These are phyloP conservation scores for Ascochyta rabiei DNA, from an alignment of 2,329 filamentous ascomycete species.

Conservation along the genomic window DNA sequence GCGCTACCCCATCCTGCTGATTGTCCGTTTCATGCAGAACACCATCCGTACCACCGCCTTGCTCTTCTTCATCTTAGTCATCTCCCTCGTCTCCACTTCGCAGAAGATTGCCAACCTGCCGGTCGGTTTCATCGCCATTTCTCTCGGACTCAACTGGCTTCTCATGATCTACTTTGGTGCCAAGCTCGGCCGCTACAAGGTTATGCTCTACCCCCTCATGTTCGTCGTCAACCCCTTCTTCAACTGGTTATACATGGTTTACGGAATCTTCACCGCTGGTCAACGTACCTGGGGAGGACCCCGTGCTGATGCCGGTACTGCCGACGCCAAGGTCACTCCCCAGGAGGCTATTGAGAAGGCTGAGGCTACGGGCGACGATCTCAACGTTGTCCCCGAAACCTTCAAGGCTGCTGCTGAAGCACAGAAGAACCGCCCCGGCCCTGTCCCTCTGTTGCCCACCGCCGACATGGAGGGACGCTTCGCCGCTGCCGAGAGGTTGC, in stretches of 20 bases:
- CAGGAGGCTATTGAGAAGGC: constrained; percentile 85
- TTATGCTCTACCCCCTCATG: constrained; percentile 94
- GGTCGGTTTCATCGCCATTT: constrained; percentile 91
- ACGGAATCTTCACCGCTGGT: constrained; percentile 92
- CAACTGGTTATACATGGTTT: constrained; percentile 98
- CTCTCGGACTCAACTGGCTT: constrained; percentile 88
- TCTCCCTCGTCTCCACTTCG: constrained; percentile 84
- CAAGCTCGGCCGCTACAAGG: constrained; percentile 86
- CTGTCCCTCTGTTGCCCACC: constrained; percentile 73
- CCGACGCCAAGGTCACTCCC: constrained; percentile 75
- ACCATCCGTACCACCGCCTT: constrained; percentile 93
- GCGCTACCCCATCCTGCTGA: constrained; percentile 82
- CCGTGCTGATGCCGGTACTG: constrained; percentile 82
- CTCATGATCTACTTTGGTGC: constrained; percentile 96
- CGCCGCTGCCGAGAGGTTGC: constrained; percentile 69
- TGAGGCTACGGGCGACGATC: constrained; percentile 78
- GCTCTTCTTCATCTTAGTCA: constrained; percentile 90
- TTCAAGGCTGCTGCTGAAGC: constrained; percentile 65
- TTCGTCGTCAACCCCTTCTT: constrained; percentile 95
- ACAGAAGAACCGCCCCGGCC: constrained; percentile 54
- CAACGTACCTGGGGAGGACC: constrained; percentile 96
- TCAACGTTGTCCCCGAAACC: constrained; percentile 87
- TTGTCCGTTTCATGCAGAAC: constrained; percentile 93
- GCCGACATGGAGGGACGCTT: constrained; percentile 80
- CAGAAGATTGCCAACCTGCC: constrained; percentile 80